phyloP scores from a whole-genome alignment of 2,329 filamentous ascomycete genomes.

The Dothideomycetidae sp. region DNA sequence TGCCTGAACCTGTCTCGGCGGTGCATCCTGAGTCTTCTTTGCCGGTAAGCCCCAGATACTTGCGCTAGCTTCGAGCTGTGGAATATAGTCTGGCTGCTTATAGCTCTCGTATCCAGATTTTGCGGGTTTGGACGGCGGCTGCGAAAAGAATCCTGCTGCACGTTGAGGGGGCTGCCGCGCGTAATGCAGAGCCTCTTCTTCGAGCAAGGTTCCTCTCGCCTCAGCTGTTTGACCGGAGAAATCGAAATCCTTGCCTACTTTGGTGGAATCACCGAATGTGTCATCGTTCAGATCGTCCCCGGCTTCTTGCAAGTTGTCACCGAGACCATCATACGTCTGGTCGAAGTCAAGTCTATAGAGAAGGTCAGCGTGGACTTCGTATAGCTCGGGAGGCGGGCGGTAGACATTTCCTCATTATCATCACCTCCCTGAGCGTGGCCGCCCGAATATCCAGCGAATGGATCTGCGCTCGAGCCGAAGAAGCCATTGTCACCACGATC shows the following conservation, averaged over 20 bases:
- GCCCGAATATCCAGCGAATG: conserved; percentile 68
- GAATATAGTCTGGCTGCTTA: conserved; percentile 66
- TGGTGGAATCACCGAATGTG: conserved; percentile 52
- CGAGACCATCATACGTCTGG: conserved; percentile 91
- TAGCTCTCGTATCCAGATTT: conserved; percentile 88
- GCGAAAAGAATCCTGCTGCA: conserved; percentile 27
- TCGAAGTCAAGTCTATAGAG: conserved; percentile 69
- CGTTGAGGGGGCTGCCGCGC: conserved; percentile 52
- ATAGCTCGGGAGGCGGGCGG: conserved; percentile 8
- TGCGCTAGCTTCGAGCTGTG: conserved; percentile 82
- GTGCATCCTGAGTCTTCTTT: conserved; percentile 29
- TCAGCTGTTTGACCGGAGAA: conserved; percentile 89
- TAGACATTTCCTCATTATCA: conserved; percentile 48
- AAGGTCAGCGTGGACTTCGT: conserved; percentile 16
- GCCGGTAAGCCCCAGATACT: conserved; percentile 76
- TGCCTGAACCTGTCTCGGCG: conserved; percentile 14
- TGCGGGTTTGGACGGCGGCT: conserved; percentile 43
- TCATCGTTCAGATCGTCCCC: conserved; percentile 95
- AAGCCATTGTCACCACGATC: conserved; percentile 59
- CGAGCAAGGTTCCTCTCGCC: conserved; percentile 70
- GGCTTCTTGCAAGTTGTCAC: conserved; percentile 77
- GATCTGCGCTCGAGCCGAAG: conserved; percentile 60
- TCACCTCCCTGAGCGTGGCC: conserved; percentile 30
- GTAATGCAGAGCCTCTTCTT: conserved; percentile 76
- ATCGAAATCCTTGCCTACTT: conserved; percentile 84